Evolutionary conservation across 306 rosid species (phyloP).

Genomic region (Abrus precatorius): DNA sequence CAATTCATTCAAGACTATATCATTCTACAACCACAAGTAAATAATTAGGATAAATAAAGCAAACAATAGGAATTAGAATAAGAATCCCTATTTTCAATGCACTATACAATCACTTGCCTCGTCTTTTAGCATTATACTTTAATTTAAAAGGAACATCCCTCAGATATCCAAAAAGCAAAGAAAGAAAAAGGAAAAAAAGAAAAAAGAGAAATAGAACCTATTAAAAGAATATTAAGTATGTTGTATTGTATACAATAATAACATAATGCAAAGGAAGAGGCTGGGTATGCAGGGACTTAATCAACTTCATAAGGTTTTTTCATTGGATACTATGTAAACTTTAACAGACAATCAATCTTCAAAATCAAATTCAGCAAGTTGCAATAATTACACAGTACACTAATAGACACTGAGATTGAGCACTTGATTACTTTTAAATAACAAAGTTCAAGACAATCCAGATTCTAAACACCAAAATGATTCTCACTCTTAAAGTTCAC

Average conservation of each 20-base stretch:
- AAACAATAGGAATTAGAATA: conserved; percentile 17
- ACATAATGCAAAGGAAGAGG: conserved; percentile 18
- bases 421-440: conserved; percentile 5
- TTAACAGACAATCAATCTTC: conserved; percentile 15
- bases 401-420: neutral
- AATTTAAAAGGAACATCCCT: conserved; percentile 4
- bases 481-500: conserved; percentile 35
- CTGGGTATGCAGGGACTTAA: neutral
- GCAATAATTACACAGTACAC: neutral
- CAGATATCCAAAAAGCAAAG: neutral
- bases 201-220: neutral
- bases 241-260: conserved; percentile 1
- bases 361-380: conserved; percentile 31
- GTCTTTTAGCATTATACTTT: conserved; percentile 10
- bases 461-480: conserved; percentile 13
- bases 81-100: neutral
- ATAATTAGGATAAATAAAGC: neutral
- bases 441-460: conserved; percentile 36
- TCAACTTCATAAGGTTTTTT: conserved; percentile 11
- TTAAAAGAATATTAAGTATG: neutral
- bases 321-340: conserved; percentile 1
- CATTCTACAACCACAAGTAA: conserved; percentile 1
- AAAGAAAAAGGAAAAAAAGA: neutral
- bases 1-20: conserved; percentile 11
- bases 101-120: neutral